phyloP scores from a whole-genome alignment of 495 filamentous ascomycete genomes.

The Aspergillus wentii region DNA sequence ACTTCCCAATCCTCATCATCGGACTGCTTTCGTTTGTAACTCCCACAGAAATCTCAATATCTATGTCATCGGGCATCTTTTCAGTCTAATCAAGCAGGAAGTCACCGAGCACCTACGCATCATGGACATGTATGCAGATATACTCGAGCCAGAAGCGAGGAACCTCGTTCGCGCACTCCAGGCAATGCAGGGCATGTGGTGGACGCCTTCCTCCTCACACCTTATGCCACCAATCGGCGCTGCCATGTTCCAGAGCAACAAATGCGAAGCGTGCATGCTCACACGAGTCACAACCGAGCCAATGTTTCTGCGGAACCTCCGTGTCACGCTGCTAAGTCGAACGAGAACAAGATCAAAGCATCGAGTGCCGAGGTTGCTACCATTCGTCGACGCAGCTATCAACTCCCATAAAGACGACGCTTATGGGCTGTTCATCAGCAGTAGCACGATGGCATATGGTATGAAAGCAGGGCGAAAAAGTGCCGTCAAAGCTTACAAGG shows the following conservation, averaged over 20 bases:
- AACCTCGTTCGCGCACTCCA: slow-evolving; percentile 12
- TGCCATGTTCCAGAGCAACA: slow-evolving; percentile 22
- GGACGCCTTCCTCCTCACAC: slow-evolving; percentile 4
- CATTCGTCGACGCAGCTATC: slow-evolving; percentile 24
- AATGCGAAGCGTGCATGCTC: slow-evolving; percentile 38
- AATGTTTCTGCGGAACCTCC: slow-evolving; percentile 18
- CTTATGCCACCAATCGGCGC: neutral
- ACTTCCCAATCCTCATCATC: slow-evolving; percentile 13
- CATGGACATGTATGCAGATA: slow-evolving; percentile 17
- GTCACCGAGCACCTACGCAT: slow-evolving; percentile 21
- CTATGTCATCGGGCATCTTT: slow-evolving; percentile 14
- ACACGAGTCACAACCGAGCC: slow-evolving; percentile 24
- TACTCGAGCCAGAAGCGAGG: slow-evolving; percentile 6
- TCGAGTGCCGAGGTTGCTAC: slow-evolving; percentile 16
- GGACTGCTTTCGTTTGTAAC: slow-evolving; percentile 12
- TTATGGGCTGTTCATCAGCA: slow-evolving; percentile 4
- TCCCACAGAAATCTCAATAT: slow-evolving; percentile 20
- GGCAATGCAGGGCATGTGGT: slow-evolving; percentile 29
- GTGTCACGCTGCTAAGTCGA: slow-evolving; percentile 25
- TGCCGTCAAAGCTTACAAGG: slow-evolving; percentile 11
- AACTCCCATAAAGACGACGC: slow-evolving; percentile 6
- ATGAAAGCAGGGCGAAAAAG: slow-evolving; percentile 23
- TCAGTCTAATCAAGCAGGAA: slow-evolving; percentile 21
- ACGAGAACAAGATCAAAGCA: slow-evolving; percentile 17
- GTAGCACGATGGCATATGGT: slow-evolving; percentile 11